Percentiles rank a stretch among this genome's conserved stretches.
phyloP scores from a whole-genome alignment of 768 basidiomycete species.

The Exidia glandulosa region DNA sequence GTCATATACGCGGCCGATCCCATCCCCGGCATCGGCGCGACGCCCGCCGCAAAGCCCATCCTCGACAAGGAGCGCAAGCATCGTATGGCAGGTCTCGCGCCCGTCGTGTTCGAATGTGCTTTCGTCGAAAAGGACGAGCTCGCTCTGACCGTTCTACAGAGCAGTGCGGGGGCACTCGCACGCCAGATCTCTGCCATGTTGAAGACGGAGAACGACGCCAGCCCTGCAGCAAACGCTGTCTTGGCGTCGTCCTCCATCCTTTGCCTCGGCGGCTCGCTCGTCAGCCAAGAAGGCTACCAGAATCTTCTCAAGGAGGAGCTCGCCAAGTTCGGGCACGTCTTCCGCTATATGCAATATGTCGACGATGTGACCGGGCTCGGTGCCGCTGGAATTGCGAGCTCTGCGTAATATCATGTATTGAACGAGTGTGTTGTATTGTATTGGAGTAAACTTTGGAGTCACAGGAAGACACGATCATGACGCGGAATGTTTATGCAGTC shows the following conservation, averaged over 20 bases:
- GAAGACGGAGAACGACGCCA: neutral
- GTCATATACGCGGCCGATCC: conserved; percentile 57
- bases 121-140: conserved; percentile 58
- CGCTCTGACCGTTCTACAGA: conserved; percentile 46
- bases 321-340: conserved; percentile 43
- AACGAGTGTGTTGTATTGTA: neutral
- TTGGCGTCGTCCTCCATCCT: conserved; percentile 47
- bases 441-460: no score
- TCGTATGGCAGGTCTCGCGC: conserved; percentile 60
- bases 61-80: conserved; percentile 41
- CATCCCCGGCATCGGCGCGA: conserved; percentile 8
- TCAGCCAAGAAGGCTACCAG: conserved; percentile 50
- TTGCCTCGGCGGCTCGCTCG: conserved; percentile 70
- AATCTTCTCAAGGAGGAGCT: conserved; percentile 45
- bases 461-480: no score
- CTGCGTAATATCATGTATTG: neutral
- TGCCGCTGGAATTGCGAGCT: neutral
- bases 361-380: conserved; percentile 32
- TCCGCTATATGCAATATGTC: conserved; percentile 54
- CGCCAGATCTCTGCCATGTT: conserved; percentile 47
- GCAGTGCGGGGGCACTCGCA: conserved; percentile 43
- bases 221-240: conserved; percentile 19
- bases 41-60: neutral
- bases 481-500: no score
- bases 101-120: conserved; percentile 67